Base-by-base conservation (phyloP, 192 early-diverging fungal species). In the Rhizophlyctis rosea region DNA sequence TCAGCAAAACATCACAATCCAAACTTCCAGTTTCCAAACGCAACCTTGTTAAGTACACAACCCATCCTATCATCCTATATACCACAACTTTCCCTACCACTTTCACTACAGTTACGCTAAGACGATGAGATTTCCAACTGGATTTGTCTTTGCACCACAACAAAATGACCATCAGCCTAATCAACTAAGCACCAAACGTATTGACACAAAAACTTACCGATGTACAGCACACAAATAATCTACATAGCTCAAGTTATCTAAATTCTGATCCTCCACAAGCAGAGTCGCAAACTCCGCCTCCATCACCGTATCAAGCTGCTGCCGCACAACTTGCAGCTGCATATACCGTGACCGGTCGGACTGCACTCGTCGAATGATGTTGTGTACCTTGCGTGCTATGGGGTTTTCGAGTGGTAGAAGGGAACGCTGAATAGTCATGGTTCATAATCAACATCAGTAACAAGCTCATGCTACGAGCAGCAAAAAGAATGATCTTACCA, bases 171-270 rank as follows among this genome's bases (percentile, higher is more conserved):
- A n/a, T n/a, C n/a, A n/a, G n/a, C n/a, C n/a, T n/a, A n/a, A n/a
- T n/a, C n/a, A n/a, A n/a, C n/a, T n/a, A n/a, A n/a, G n/a, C n/a
- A n/a, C n/a, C n/a, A n/a, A n/a, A n/a, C n/a, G n/a, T n/a, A n/a
- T n/a, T n/a, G n/a, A 44, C 39, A 44, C 39, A 18, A 44, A 13
- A 18, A 7, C 58, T 63, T 68, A 88, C 66, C 89, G 81, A 73
- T 98, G 96, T 57, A 98, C 85, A 25, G 82, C 70, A 50, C 90
- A 90, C 27, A 98, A 70, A 61, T 87, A 96, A 64, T 98, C 96
- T 4, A 97, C 93, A 72, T 98, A 98, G 11, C 84, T 86, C 88
- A 92, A 87, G 54, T 84, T 83, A 49, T 90, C 92, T 49, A 86
- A 84, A 64, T 90, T 91, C 67, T 90, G 86, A 75, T 98, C 96